Evolutionary conservation across 2,329 filamentous ascomycete genomes (phyloP), one percentile per base, ranked within the genome.

Genomic region (Cladorrhinum sp.): DNA sequence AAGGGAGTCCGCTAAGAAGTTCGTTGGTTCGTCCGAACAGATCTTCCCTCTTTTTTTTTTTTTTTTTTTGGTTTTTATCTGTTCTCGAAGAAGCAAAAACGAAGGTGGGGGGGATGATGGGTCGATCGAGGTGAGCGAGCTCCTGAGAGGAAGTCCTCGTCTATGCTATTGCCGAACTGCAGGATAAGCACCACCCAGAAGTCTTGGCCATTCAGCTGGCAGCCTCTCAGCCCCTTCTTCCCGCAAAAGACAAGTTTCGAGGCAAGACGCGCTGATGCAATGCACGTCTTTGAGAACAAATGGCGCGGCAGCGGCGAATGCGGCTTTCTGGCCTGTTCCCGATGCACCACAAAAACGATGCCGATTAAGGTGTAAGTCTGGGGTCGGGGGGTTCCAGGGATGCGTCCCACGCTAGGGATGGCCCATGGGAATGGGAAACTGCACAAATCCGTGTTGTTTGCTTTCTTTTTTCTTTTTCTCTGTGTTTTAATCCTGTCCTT

Each of bases 161-260:
- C 52, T 57, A 36, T 60, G 58, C 59, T 64, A 62, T 60, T 65
- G 59, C 64, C 60, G 50, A 56, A 58, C 57, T 66, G 65, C 59
- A 62, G 62, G 56, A 67, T 64, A 64, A 65, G 61, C 62, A 67
- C 51, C 49, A 60, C 52, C 53, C 45, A 20, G 24, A 48, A 29
- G 49, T 56, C 59, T 59, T 61, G 66, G 55, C 66, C 66, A 68
- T 62, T 67, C 66, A 69, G 57, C 61, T 60, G 54, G 58, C 54
- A 53, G 18, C 27, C 53, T 62, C 41, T 62, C 62, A 61, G 62
- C 60, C 54, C 50, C 50, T 60, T 60, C 57, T 32, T 25, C 52
- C 55, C 27, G 57, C 50, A 49, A 51, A 22, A 49, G 23, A 20
- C 41, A 38, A 62, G 45, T 38, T n/a, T 45, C 41, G 18, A 50